Conservation (phyloP, 768 basidiomycete species). For the Lactarius akahatsu region DNA sequence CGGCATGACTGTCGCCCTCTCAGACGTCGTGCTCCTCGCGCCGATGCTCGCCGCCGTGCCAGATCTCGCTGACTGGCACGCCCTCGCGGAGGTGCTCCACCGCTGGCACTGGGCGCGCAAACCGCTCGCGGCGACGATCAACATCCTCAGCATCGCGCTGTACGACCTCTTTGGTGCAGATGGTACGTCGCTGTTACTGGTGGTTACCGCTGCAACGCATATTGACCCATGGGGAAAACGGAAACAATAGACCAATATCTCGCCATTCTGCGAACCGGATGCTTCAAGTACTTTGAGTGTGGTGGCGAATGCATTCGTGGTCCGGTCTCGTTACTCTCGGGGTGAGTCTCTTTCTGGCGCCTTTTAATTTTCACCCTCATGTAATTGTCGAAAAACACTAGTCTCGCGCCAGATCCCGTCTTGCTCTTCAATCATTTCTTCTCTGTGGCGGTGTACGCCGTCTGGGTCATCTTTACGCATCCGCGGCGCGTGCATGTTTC, state of each 20-base stretch:
- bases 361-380: not conserved
- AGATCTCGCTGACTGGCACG: slow-evolving; percentile 49
- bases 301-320: slow-evolving; percentile 88
- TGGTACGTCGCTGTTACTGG: slow-evolving; percentile 49
- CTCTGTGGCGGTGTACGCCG: slow-evolving; percentile 90
- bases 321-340: slow-evolving; percentile 87
- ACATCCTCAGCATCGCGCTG: slow-evolving; percentile 88
- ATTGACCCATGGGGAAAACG: slow-evolving; percentile 8
- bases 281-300: slow-evolving; percentile 95
- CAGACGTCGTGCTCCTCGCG: slow-evolving; percentile 76
- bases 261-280: slow-evolving; percentile 70
- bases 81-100: slow-evolving; percentile 52
- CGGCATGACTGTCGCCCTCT: slow-evolving; percentile 95
- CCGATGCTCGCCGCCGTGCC: slow-evolving; percentile 53
- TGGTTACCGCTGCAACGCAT: not conserved
- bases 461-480: slow-evolving; percentile 84
- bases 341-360: slow-evolving; percentile 47
- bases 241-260: slow-evolving; percentile 57
- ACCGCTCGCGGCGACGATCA: slow-evolving; percentile 78
- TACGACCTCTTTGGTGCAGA: slow-evolving; percentile 96
- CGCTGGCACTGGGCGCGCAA: slow-evolving; percentile 89
- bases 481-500: slow-evolving; percentile 42
- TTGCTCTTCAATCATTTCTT: slow-evolving; percentile 92
- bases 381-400: slow-evolving; percentile 34
- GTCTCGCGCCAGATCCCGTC: slow-evolving; percentile 75